Percentiles rank a stretch among this genome's conserved stretches.
Conservation (phyloP, 352 stramenopile species). For the Globisporangium megalacanthum region DNA sequence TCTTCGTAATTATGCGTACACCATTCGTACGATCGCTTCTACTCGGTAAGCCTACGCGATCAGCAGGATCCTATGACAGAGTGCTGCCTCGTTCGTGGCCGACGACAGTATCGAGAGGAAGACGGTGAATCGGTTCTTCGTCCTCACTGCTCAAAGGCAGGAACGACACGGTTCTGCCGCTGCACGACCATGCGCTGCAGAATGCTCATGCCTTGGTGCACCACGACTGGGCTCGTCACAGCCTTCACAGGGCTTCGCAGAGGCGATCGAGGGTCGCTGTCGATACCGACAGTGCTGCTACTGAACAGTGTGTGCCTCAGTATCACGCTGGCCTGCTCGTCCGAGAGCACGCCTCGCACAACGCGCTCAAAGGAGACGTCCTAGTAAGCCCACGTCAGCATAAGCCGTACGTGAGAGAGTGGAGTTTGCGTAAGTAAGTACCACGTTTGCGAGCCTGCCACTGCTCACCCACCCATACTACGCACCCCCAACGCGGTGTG, state of each 20-base stretch:
- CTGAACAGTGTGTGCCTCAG: background rate
- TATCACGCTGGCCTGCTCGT: conserved; percentile 1
- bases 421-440: no score
- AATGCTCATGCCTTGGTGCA: conserved; percentile 25
- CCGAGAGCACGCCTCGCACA: conserved; percentile 3
- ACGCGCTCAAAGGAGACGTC: conserved; percentile 6
- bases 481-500: conserved; percentile 34
- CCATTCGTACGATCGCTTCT: no score
- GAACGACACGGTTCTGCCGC: conserved; percentile 44
- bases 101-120: background rate
- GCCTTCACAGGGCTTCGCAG: conserved; percentile 5
- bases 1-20: no score
- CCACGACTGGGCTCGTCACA: background rate
- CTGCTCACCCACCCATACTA: background rate
- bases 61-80: no score
- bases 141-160: conserved; percentile 4
- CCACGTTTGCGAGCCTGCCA: no score
- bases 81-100: background rate
- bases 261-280: background rate
- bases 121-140: background rate
- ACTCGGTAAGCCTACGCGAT: no score
- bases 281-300: background rate
- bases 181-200: conserved; percentile 57
- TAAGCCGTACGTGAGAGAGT: background rate
- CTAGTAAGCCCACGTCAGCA: background rate